Percentiles rank a stretch among this genome's conserved stretches.
These are phyloP conservation scores for Xenoacremonium recifei DNA, from an alignment of 2,329 filamentous ascomycete genomes.

Conservation along the genomic window DNA sequence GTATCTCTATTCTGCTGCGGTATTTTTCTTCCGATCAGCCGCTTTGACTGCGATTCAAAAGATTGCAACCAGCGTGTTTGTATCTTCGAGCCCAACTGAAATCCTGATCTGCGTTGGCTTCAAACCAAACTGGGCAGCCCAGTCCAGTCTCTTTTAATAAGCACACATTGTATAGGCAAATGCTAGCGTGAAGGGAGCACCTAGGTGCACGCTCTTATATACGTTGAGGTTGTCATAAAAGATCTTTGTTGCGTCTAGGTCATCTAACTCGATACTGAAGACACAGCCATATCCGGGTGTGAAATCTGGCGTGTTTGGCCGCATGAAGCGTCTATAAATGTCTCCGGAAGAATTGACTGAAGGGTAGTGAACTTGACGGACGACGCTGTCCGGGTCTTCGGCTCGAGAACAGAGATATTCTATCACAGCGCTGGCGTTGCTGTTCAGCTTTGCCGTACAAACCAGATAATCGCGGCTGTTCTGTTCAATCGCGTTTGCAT, in stretches of 20 bases:
- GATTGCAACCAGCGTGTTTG: not conserved
- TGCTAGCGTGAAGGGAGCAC: slow-evolving; percentile 43
- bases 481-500: slow-evolving; percentile 36
- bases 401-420: slow-evolving; percentile 25
- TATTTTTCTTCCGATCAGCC: no score
- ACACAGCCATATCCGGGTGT: slow-evolving; percentile 49
- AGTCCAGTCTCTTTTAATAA: slow-evolving; percentile 1
- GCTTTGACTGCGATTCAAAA: not conserved
- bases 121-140: not conserved
- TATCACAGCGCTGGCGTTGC: slow-evolving; percentile 34
- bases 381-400: slow-evolving; percentile 19
- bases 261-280: slow-evolving; percentile 43
- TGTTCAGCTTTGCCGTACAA: slow-evolving; percentile 32
- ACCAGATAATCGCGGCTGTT: slow-evolving; percentile 39
- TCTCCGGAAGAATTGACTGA: slow-evolving; percentile 27
- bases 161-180: slow-evolving; percentile 1
- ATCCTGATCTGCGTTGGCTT: slow-evolving; percentile 1
- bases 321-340: slow-evolving; percentile 30
- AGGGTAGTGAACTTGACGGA: slow-evolving; percentile 39
- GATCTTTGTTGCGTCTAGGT: slow-evolving; percentile 28
- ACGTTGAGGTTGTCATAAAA: slow-evolving; percentile 46
- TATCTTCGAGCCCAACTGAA: slow-evolving; percentile 3
- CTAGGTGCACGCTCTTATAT: slow-evolving; percentile 46
- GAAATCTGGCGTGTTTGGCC: slow-evolving; percentile 38
- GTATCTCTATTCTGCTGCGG: no score